Conservation (phyloP, 768 basidiomycete species). For the Pleurotus eryngii region DNA sequence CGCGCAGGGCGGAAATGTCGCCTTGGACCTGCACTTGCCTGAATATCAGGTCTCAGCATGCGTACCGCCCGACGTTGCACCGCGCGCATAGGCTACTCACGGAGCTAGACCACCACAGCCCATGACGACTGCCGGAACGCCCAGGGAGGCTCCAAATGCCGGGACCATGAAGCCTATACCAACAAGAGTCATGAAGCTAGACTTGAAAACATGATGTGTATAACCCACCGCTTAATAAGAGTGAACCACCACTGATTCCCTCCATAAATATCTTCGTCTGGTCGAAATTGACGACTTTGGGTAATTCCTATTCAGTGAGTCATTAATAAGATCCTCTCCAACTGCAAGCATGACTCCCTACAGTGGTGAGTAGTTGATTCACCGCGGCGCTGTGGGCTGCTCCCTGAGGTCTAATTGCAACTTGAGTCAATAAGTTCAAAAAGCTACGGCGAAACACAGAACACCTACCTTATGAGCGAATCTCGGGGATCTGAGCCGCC, state of each 20-base stretch:
- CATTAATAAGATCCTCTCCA: neutral
- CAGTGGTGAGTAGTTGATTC: conserved; percentile 21
- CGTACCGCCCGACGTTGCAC: neutral
- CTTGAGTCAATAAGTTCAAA: neutral
- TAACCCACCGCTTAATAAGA: conserved; percentile 21
- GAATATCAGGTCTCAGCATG: neutral
- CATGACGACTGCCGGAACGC: conserved; percentile 19
- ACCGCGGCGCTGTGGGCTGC: conserved; percentile 24
- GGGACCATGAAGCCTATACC: conserved; percentile 22
- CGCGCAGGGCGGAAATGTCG: conserved; percentile 19
- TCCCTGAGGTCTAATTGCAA: conserved; percentile 20
- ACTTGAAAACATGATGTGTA: neutral
- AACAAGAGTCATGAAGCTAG: too few relatives aligned
- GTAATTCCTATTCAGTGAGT: conserved; percentile 12
- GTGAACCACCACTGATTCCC: conserved; percentile 24
- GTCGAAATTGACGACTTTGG: conserved; percentile 24
- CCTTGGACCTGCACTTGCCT: conserved; percentile 24
- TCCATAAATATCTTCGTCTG: conserved; percentile 22
- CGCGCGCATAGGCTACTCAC: conserved; percentile 9
- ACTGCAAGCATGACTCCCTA: neutral
- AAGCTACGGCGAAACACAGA: neutral
- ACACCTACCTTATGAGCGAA: conserved; percentile 12
- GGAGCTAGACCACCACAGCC: conserved; percentile 24
- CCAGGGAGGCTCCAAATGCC: conserved; percentile 20
- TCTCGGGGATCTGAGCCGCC: conserved; percentile 16